phyloP scores from a whole-genome alignment of 352 stramenopile genomes.

The Globisporangium spinosum region DNA sequence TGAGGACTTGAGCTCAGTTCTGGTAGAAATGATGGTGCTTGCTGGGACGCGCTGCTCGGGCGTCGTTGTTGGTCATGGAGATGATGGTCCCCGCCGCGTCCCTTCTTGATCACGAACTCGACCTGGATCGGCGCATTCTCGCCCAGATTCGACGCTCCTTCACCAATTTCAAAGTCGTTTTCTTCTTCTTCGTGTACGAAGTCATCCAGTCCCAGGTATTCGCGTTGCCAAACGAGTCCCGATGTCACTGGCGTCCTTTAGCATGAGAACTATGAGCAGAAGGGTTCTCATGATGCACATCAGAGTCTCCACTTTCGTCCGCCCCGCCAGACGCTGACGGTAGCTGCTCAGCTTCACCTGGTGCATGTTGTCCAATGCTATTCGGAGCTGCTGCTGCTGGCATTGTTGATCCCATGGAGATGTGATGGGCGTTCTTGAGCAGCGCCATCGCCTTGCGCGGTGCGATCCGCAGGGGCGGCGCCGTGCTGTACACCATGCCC shows the following conservation, averaged over 20 bases:
- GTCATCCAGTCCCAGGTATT: neutral
- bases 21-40: neutral
- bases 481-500: constrained; percentile 26
- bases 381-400: neutral
- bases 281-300: neutral
- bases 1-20: constrained; percentile 10
- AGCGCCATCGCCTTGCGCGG: constrained; percentile 37
- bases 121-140: constrained; percentile 17
- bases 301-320: too few species aligned
- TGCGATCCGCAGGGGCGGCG: constrained; percentile 16
- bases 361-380: too few species aligned
- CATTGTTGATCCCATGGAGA: constrained; percentile 4
- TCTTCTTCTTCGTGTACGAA: neutral
- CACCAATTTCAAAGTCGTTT: neutral
- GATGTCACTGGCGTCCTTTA: neutral
- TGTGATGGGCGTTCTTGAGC: constrained; percentile 24
- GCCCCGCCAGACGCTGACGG: too few species aligned
- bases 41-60: neutral
- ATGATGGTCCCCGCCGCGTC: neutral
- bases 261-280: neutral
- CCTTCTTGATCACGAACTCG: constrained; percentile 16
- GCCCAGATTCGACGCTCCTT: neutral
- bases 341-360: neutral
- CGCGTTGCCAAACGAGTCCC: neutral
- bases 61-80: neutral